Evolutionary conservation across 768 basidiomycete genomes (phyloP).

Genomic region (Cytidiella melzeri): DNA sequence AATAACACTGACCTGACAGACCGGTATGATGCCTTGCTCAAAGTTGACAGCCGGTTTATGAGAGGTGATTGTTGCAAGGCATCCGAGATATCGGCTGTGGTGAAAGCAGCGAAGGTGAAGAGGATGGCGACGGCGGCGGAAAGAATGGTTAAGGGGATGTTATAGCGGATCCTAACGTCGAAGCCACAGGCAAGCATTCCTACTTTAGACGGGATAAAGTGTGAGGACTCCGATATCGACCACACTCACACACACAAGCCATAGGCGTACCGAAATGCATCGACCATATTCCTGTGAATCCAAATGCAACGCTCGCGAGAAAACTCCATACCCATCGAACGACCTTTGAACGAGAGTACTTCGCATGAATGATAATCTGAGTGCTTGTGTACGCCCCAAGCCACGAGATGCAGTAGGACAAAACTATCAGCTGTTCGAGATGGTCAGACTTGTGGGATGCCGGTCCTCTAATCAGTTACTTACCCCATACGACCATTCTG

Average conservation of each 20-base stretch:
- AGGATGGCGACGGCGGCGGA: constrained; percentile 22
- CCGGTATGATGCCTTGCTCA: constrained; percentile 5
- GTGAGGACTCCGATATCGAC: neutral
- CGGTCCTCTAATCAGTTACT: no score
- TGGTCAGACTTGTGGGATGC: neutral
- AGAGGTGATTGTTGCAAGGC: constrained; percentile 13
- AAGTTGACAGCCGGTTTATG: neutral
- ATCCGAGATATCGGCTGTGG: constrained; percentile 18
- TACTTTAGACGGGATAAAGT: constrained; percentile 10
- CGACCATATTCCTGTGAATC: constrained; percentile 25
- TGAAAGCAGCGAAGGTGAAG: constrained; percentile 24
- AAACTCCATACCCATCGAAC: constrained; percentile 23
- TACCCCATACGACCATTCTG: constrained; percentile 23
- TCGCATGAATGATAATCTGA: constrained; percentile 25
- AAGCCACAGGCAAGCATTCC: constrained; percentile 26
- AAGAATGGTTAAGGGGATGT: constrained; percentile 18
- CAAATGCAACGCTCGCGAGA: constrained; percentile 23
- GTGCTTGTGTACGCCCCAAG: constrained; percentile 26
- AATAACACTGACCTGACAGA: constrained; percentile 6
- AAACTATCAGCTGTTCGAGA: constrained; percentile 18
- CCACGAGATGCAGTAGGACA: constrained; percentile 26
- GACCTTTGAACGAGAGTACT: constrained; percentile 17
- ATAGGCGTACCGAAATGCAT: constrained; percentile 25
- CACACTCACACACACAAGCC: no score
- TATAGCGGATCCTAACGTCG: constrained; percentile 20